Conservation (phyloP, 352 stramenopile species). For the Phytophthora fragariae region DNA sequence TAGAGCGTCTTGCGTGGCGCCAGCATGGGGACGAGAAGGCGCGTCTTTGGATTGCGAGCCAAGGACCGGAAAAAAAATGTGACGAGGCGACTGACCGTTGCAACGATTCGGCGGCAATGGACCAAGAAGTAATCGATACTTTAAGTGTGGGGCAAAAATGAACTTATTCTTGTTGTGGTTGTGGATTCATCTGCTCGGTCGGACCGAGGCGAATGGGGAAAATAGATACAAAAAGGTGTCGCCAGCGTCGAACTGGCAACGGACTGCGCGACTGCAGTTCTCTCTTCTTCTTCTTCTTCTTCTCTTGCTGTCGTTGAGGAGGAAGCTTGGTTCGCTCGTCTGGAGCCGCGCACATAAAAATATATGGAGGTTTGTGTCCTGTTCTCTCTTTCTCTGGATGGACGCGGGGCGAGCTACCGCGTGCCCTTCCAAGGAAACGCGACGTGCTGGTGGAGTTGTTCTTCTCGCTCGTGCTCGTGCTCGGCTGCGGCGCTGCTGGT, state of each 20-base stretch:
- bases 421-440: constrained; percentile 74
- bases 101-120: background rate
- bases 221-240: constrained; percentile 15
- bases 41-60: constrained; percentile 17
- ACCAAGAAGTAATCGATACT: too few species aligned
- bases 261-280: constrained; percentile 1
- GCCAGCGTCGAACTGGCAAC: background rate
- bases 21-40: constrained; percentile 55
- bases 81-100: constrained; percentile 16
- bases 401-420: constrained; percentile 40
- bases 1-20: constrained; percentile 82
- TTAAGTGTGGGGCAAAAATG: background rate
- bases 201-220: constrained; percentile 1
- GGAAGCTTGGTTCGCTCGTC: background rate
- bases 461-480: constrained; percentile 47
- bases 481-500: constrained; percentile 22
- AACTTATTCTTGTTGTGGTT: background rate
- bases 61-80: constrained; percentile 28
- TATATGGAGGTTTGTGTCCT: background rate
- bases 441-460: constrained; percentile 73
- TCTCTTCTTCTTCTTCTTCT: background rate
- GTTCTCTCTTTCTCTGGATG: background rate
- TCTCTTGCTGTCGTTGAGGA: background rate
- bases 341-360: constrained; percentile 16
- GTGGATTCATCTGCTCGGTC: background rate